Base-by-base conservation (phyloP, 345 rosid genomes). In the Rubroshorea leprosula region DNA sequence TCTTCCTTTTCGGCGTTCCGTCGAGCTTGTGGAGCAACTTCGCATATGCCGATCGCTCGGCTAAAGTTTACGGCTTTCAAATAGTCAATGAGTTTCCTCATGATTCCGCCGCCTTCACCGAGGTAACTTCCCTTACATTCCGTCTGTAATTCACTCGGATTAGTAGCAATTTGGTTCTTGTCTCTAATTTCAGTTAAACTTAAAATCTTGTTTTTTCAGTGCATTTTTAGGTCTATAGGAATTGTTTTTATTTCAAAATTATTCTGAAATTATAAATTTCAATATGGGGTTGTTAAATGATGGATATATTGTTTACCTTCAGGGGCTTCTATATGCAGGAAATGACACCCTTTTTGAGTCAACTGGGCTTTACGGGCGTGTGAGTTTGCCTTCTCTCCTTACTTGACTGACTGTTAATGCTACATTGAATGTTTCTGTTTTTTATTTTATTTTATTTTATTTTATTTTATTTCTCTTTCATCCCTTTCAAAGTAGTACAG, bases 271-370 rank as follows among this genome's bases (percentile, higher is more conserved):
- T 44, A 16, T 44, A 2, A n/a, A 44, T n/a, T n/a, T 5, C 47
- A 4, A 44, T 13, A 44, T 44, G 1, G 18, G 6, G 17, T 44
- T 44, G 14, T 10, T 44, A 2, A 2, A 10, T 44, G 47, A 29
- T 29, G 9, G 35, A 29, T 29, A 29, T 29, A 7, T 63, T 61
- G 47, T 46, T 62, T 56, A 35, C 7, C 69, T 67, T 50, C 82
- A 93, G 99, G 99, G 99, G 10, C 96, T 93, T 61, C 78, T 93
- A 50, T 93, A 82, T 68, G 80, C 71, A 0, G 96, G 76, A 63
- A 77, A 89, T 54, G 90, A 81, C 60, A 78, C 78, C 14, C 54
- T 93, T 14, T 87, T 53, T n/a, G 99, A 93, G 80, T 93, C 99
- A 9, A 87, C 97, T 46, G 99, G 99, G 44, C 61, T 89, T 17